phyloP scores from a whole-genome alignment of 1,139 yeast genomes.

The Taiozyma sp. region DNA sequence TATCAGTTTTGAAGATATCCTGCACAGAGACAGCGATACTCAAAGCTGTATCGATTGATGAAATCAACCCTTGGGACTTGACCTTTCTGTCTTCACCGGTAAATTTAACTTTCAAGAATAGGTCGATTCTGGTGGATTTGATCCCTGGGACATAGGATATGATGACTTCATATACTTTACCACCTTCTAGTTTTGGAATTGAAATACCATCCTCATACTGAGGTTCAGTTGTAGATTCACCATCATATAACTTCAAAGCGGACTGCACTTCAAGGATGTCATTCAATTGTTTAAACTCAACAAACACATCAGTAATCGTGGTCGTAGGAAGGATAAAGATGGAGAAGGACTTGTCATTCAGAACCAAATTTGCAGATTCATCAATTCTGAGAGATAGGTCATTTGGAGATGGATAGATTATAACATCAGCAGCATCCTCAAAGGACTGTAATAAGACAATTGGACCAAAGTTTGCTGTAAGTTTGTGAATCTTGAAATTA shows the following conservation, averaged over 20 bases:
- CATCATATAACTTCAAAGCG: conserved; percentile 2
- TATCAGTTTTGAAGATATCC: conserved; percentile 57
- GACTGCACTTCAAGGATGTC: conserved; percentile 4
- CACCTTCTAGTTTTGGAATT: conserved; percentile 1
- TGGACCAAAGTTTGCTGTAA: conserved; percentile 21
- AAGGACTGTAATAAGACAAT: conserved; percentile 24
- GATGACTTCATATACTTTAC: conserved; percentile 18
- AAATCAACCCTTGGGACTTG: conserved; percentile 24
- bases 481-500: conserved; percentile 19
- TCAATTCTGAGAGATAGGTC: conserved; percentile 14
- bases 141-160: conserved; percentile 17
- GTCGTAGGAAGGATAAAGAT: conserved; percentile 14
- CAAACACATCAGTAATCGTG: conserved; percentile 3
- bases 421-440: conserved; percentile 1
- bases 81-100: conserved; percentile 12
- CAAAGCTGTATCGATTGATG: conserved; percentile 46
- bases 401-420: conserved; percentile 11
- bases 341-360: conserved; percentile 21
- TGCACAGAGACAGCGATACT: conserved; percentile 69
- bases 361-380: conserved; percentile 18
- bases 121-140: conserved; percentile 13
- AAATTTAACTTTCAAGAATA: conserved; percentile 33
- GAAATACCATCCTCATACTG: conserved; percentile 3
- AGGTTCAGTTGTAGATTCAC: not conserved
- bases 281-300: conserved; percentile 6